These are phyloP conservation scores for Plasmodium coatneyi DNA, from an alignment of 169 alveolate genomes.

Conservation along the genomic window DNA sequence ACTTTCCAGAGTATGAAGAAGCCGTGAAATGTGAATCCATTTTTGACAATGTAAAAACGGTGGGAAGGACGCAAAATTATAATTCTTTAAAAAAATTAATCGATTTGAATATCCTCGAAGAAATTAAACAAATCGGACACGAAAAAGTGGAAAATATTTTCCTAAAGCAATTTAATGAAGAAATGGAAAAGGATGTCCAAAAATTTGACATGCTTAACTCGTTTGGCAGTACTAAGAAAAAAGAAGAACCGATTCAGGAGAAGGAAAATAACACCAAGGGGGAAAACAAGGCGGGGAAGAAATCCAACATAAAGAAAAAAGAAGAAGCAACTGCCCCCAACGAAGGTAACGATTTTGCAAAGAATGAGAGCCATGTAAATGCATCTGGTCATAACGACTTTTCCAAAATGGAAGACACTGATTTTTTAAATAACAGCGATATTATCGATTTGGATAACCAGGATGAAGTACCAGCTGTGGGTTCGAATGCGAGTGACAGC, in stretches of 20 bases:
- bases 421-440: slow-evolving; percentile 18
- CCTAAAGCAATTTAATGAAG: slow-evolving; percentile 61
- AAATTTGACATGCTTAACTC: slow-evolving; percentile 26
- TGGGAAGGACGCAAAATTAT: slow-evolving; percentile 63
- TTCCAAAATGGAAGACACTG: slow-evolving; percentile 15
- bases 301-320: not conserved
- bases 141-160: slow-evolving; percentile 66
- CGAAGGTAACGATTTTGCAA: not conserved
- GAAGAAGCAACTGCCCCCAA: not conserved
- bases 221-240: not conserved
- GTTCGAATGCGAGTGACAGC: not conserved
- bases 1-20: slow-evolving; percentile 63
- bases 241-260: not conserved
- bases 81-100: slow-evolving; percentile 56
- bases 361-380: not conserved
- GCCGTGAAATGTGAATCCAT: slow-evolving; percentile 70
- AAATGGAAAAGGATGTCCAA: slow-evolving; percentile 55
- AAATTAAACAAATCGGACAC: slow-evolving; percentile 68
- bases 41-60: slow-evolving; percentile 46
- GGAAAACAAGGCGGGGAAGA: not conserved
- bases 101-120: slow-evolving; percentile 68
- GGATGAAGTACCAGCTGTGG: not conserved
- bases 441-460: not conserved
- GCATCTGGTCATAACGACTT: not conserved
- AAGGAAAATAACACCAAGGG: not conserved